phyloP scores from a whole-genome alignment of 2,329 filamentous ascomycete genomes.

The Pochonia chlamydosporia region DNA sequence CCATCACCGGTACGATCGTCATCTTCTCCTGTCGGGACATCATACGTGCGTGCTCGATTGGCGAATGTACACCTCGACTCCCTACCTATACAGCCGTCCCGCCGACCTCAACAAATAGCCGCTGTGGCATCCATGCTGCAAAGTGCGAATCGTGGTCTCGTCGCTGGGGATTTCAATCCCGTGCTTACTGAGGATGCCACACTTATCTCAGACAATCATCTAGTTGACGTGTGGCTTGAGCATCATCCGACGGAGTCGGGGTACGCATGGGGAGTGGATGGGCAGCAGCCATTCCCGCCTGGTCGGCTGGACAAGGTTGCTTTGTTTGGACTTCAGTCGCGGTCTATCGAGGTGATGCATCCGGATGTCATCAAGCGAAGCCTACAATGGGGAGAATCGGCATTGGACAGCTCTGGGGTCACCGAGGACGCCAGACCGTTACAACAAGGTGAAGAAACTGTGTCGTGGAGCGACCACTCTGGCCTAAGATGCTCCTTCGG shows the following conservation, averaged over 20 bases:
- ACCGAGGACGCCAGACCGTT: neutral
- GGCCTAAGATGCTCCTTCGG: neutral
- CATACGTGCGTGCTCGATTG: slow-evolving; percentile 19
- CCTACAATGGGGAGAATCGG: no score
- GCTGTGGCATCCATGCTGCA: slow-evolving; percentile 20
- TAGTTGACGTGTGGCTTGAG: slow-evolving; percentile 28
- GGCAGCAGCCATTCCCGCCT: slow-evolving; percentile 23
- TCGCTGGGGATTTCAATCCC: slow-evolving; percentile 36
- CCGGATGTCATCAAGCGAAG: neutral
- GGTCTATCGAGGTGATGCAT: slow-evolving; percentile 13
- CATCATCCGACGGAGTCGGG: slow-evolving; percentile 23
- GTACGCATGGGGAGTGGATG: slow-evolving; percentile 32
- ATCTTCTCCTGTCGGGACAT: neutral
- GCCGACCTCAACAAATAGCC: slow-evolving; percentile 23
- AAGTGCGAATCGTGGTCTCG: slow-evolving; percentile 21
- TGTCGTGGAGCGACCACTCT: slow-evolving; percentile 3
- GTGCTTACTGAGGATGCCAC: slow-evolving; percentile 26
- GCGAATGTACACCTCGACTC: slow-evolving; percentile 35
- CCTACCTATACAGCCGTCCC: slow-evolving; percentile 19
- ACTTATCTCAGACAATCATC: slow-evolving; percentile 23
- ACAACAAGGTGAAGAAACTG: neutral
- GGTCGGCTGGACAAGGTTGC: slow-evolving; percentile 31
- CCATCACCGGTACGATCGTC: neutral
- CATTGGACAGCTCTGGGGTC: neutral
- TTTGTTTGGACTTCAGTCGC: slow-evolving; percentile 18